Conservation (phyloP, 2,329 filamentous ascomycete species). For the Zymoseptoria ardabiliae region DNA sequence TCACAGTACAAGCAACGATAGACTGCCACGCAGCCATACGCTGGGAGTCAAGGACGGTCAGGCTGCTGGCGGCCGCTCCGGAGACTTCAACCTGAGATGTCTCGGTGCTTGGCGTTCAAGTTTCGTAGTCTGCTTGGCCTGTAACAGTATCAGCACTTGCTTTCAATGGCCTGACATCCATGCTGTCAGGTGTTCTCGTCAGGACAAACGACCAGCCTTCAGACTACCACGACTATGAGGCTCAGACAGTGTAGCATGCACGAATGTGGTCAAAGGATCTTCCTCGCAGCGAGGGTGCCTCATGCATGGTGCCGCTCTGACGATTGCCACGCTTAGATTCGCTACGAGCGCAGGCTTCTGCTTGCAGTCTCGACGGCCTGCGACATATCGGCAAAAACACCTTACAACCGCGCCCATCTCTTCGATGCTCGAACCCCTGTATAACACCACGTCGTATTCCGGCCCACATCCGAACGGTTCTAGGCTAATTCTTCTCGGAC, state of each 20-base stretch:
- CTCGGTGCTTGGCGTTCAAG: not conserved
- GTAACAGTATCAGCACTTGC: not conserved
- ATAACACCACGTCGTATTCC: not conserved
- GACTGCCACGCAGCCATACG: too few relatives aligned
- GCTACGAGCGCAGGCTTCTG: not conserved
- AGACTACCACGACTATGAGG: not conserved
- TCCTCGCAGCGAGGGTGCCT: not conserved
- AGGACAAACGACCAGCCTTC: too few relatives aligned
- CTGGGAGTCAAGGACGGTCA: not conserved
- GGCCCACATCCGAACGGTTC: too few relatives aligned
- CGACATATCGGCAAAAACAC: too few relatives aligned
- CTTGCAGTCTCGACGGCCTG: not conserved
- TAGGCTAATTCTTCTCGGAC: not conserved
- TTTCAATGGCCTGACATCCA: not conserved
- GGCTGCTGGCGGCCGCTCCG: not conserved
- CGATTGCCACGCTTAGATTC: not conserved
- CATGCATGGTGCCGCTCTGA: not conserved
- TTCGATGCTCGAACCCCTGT: too few relatives aligned
- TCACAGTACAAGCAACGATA: too few relatives aligned
- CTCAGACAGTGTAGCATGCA: not conserved
- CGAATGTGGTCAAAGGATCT: not conserved
- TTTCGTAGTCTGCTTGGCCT: not conserved
- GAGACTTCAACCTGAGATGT: too few relatives aligned
- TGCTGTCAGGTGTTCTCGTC: too few relatives aligned
- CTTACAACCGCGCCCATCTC: too few relatives aligned